phyloP scores from a whole-genome alignment of 352 stramenopile species.

The Phytophthora ohioensis region DNA sequence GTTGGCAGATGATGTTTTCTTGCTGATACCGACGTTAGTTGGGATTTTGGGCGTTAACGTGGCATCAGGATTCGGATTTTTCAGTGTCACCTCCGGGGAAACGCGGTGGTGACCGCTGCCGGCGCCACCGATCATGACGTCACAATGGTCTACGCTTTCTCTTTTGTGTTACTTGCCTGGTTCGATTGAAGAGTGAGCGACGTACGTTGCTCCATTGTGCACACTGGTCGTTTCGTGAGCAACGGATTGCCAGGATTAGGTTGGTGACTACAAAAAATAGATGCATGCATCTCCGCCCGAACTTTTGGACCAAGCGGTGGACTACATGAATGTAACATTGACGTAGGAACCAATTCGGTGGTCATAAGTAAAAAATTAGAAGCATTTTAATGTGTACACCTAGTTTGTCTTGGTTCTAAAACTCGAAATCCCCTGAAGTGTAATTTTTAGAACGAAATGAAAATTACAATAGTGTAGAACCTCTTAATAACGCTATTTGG shows the following conservation, averaged over 20 bases:
- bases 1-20: conserved; percentile 23
- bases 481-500: neutral
- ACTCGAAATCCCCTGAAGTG: too few species aligned
- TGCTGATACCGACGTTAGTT: conserved; percentile 48
- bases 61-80: conserved; percentile 66
- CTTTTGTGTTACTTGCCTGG: neutral
- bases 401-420: too few species aligned
- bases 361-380: too few species aligned
- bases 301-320: neutral
- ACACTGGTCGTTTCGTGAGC: conserved; percentile 20
- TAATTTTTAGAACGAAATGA: too few species aligned
- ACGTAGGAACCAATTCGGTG: too few species aligned
- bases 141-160: neutral
- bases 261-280: neutral
- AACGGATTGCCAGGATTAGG: conserved; percentile 27
- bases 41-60: conserved; percentile 71
- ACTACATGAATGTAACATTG: too few species aligned
- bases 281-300: neutral
- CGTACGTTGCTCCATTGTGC: neutral
- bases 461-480: too few species aligned
- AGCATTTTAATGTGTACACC: too few species aligned
- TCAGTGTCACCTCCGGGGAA: conserved; percentile 76
- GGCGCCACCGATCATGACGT: conserved; percentile 29
- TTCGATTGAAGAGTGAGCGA: conserved; percentile 22
- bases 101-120: conserved; percentile 62